A percentile compares a stretch with the other conserved stretches of the same genome.
These are phyloP conservation scores for Lippia alba DNA, from an alignment of 305 asterid species.

Conservation along the genomic window DNA sequence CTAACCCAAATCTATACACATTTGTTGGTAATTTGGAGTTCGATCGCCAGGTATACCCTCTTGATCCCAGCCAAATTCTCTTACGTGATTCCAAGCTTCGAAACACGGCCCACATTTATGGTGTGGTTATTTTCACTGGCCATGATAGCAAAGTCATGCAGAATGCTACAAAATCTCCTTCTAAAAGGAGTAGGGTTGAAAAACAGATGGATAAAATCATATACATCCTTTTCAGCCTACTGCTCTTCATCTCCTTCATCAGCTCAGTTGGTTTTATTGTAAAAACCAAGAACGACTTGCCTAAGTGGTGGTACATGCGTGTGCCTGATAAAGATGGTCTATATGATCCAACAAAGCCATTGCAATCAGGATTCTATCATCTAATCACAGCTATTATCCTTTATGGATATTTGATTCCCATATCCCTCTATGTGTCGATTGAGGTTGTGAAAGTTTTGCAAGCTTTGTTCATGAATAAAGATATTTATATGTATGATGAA, in stretches of 20 bases:
- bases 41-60: conserved; percentile 65
- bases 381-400: conserved; percentile 84
- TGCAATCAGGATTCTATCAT: conserved; percentile 70
- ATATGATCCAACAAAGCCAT: conserved; percentile 62
- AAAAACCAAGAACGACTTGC: conserved; percentile 63
- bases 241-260: conserved; percentile 65
- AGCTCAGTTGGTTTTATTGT: conserved; percentile 69
- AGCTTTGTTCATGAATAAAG: conserved; percentile 81
- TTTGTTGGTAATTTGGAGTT: conserved; percentile 87
- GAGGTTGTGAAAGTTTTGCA: conserved; percentile 93
- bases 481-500: conserved; percentile 80
- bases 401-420: conserved; percentile 86
- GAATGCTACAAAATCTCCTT: conserved; percentile 84
- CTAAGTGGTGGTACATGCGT: conserved; percentile 76
- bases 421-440: conserved; percentile 89
- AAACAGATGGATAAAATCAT: conserved; percentile 84
- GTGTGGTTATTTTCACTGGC: conserved; percentile 88
- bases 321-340: conserved; percentile 46
- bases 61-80: conserved; percentile 83
- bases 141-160: conserved; percentile 93
- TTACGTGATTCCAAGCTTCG: conserved; percentile 93
- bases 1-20: conserved; percentile 82
- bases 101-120: conserved; percentile 74
- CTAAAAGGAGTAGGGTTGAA: conserved; percentile 84
- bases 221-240: conserved; percentile 71